Base-by-base conservation (phyloP, 345 rosid species). In the Euphorbia lathyris region DNA sequence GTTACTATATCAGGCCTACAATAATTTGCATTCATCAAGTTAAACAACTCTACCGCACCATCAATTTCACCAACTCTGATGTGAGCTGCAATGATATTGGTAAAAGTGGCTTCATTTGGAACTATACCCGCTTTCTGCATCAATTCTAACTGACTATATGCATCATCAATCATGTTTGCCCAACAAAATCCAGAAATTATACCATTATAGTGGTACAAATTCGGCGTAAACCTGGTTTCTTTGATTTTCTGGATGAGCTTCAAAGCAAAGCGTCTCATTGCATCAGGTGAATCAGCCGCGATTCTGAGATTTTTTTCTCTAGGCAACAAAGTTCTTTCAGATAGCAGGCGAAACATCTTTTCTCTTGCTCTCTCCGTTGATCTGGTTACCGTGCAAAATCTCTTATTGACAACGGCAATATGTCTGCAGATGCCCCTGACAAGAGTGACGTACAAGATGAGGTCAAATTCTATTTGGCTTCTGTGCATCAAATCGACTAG, bases 71-170 rank as follows among this genome's bases (percentile, higher is more conserved):
- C 83, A 74, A 72, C 74, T 74, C 58, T 59, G 60, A 87, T 76
- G 73, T 88, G 86, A 68, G 79, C 81, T 9, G 74, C 77, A 61
- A 86, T 85, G 19, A 90, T 85, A 75, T 75, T 77, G 50, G 90
- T 85, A 65, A 67, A 90, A 17, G 92, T 86, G 68, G 86, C 97
- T 68, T 79, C 75, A 81, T 90, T 85, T 63, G 92, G 92, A 69
- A n/a, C 53, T 59, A 86, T 27, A 30, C 86, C 89, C 68, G 83
- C 81, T 42, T 63, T 75, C 69, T 76, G 78, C 94, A 86, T 85
- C 74, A 76, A 60, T 65, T 81, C 79, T 8, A 86, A 77, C 75
- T 87, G 89, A 74, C 65, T 72, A 73, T 77, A 77, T 0, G 92
- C 94, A 77, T 86, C 89, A 56, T 73, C 77, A 38, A 76, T 80